phyloP scores from a whole-genome alignment of 129 eudicot species.

The Tanacetum coccineum region DNA sequence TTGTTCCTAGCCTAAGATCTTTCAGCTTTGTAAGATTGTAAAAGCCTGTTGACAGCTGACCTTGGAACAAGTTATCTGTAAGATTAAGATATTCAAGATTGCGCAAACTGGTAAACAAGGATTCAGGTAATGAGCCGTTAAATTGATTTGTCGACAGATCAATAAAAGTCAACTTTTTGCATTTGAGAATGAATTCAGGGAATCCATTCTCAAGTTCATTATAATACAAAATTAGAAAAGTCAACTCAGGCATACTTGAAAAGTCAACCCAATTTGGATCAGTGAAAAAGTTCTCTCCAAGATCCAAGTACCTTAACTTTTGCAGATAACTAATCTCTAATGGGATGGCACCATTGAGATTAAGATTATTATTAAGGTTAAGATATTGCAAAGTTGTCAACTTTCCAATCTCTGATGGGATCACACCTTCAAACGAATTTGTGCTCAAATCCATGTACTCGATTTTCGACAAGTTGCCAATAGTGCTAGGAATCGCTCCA shows the following conservation, averaged over 20 bases:
- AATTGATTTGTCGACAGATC: constrained; percentile 63
- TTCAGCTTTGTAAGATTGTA: constrained; percentile 42
- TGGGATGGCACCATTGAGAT: constrained; percentile 51
- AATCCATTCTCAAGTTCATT: constrained; percentile 47
- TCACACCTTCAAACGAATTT: constrained; percentile 35
- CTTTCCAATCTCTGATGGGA: constrained; percentile 57
- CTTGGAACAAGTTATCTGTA: constrained; percentile 45
- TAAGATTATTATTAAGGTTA: constrained; percentile 34
- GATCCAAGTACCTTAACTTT: constrained; percentile 52
- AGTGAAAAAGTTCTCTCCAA: constrained; percentile 60
- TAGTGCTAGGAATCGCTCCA: constrained; percentile 55
- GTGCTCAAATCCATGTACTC: constrained; percentile 54
- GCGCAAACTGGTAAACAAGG: constrained; percentile 41
- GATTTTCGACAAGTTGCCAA: constrained; percentile 51
- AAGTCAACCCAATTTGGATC: constrained; percentile 64
- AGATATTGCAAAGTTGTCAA: constrained; percentile 34
- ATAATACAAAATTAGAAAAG: constrained; percentile 42
- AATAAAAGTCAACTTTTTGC: constrained; percentile 52
- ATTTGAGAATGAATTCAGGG: constrained; percentile 53
- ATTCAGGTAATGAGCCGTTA: constrained; percentile 60
- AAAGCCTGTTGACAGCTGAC: constrained; percentile 38
- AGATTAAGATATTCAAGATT: constrained; percentile 60
- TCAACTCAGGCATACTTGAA: constrained; percentile 51
- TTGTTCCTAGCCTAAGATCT: constrained; percentile 40
- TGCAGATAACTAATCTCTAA: constrained; percentile 54